Evolutionary conservation across 805 yeast species (phyloP).

Genomic region (Blastobotrys muscicola): DNA sequence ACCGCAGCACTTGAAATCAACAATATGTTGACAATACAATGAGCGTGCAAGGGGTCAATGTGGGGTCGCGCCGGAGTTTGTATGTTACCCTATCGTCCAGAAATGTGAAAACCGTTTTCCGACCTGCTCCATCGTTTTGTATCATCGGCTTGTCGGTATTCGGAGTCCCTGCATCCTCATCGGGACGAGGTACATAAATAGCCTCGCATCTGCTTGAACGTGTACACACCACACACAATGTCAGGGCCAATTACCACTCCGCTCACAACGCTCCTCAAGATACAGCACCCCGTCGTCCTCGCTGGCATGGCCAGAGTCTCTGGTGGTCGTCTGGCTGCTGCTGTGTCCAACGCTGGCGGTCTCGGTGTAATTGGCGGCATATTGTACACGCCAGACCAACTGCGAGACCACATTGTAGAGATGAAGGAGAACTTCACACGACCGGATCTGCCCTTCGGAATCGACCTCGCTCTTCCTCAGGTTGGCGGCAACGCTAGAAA

Average conservation of each 20-base stretch:
- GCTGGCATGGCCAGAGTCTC: slow-evolving; percentile 24
- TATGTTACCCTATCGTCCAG: too few relatives aligned
- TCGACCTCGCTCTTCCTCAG: slow-evolving; percentile 20
- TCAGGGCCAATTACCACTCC: slow-evolving; percentile 11
- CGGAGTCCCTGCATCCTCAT: too few relatives aligned
- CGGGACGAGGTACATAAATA: too few relatives aligned
- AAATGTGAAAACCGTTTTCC: too few relatives aligned
- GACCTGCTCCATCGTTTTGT: too few relatives aligned
- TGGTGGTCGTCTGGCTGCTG: slow-evolving; percentile 21
- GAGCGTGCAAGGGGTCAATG: too few relatives aligned
- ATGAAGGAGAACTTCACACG: slow-evolving; percentile 10
- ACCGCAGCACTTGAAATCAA: too few relatives aligned
- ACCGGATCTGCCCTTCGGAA: slow-evolving; percentile 17
- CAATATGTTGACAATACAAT: too few relatives aligned
- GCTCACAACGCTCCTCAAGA: slow-evolving; percentile 18
- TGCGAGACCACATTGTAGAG: slow-evolving; percentile 11
- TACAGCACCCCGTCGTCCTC: slow-evolving; percentile 19
- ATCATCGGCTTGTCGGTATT: too few relatives aligned
- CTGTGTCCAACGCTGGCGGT: slow-evolving; percentile 24
- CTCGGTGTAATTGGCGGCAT: slow-evolving; percentile 20
- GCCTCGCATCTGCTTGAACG: too few relatives aligned
- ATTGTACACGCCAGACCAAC: slow-evolving; percentile 9
- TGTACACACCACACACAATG: too few relatives aligned
- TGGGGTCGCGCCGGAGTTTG: too few relatives aligned
- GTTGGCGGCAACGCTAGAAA: slow-evolving; percentile 22